These are phyloP conservation scores for Backusella liffmaniae DNA, from an alignment of 192 early-diverging fungal genomes.

Conservation along the genomic window DNA sequence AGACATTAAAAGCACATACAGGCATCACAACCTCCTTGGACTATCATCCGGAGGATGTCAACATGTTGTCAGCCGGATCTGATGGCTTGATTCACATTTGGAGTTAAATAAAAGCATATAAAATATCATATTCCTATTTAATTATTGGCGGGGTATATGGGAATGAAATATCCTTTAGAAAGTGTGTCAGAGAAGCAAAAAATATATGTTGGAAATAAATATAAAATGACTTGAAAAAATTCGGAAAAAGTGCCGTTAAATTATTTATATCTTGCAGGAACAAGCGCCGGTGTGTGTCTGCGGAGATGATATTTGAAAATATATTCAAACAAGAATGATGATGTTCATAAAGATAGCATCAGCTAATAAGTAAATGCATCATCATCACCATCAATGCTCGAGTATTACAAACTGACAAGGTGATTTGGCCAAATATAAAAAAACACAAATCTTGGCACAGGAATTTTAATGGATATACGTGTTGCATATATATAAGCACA, in stretches of 20 bases:
- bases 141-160: too few species aligned
- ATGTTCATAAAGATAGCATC: too few species aligned
- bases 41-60: constrained; percentile 63
- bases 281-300: neutral
- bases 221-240: neutral
- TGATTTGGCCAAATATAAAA: neutral
- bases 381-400: neutral
- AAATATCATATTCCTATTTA: too few species aligned
- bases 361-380: too few species aligned
- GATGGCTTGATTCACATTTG: constrained; percentile 71
- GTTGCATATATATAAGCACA: too few species aligned
- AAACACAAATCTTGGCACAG: neutral
- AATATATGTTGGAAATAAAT: too few species aligned
- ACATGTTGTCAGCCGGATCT: constrained; percentile 63
- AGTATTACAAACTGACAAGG: neutral
- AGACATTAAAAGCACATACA: constrained; percentile 47
- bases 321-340: too few species aligned
- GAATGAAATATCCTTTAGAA: too few species aligned
- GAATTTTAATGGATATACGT: too few species aligned
- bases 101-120: constrained; percentile 18
- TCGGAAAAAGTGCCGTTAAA: neutral
- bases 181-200: too few species aligned
- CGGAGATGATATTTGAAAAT: neutral
- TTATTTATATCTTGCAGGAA: neutral
- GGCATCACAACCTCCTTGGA: constrained; percentile 63